These are phyloP conservation scores for Turritis glabra DNA, from an alignment of 345 rosid genomes.

Conservation along the genomic window DNA sequence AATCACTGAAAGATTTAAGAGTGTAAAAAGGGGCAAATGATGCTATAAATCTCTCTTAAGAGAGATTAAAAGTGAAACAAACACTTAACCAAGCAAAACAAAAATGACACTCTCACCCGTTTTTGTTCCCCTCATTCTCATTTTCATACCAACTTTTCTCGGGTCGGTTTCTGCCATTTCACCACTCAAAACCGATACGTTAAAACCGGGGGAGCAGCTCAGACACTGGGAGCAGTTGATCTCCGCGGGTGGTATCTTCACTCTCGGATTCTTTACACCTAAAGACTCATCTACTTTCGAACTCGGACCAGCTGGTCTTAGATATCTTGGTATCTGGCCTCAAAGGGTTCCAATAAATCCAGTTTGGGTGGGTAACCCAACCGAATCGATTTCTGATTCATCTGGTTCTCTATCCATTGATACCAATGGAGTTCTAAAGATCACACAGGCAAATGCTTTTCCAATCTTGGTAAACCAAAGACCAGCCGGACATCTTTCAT, in stretches of 20 bases:
- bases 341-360: conserved; percentile 41
- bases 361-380: conserved; percentile 62
- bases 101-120: conserved; percentile 23
- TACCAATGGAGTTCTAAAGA: conserved; percentile 49
- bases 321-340: conserved; percentile 60
- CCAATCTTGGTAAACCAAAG: conserved; percentile 43
- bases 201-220: conserved; percentile 55
- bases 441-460: conserved; percentile 36
- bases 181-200: conserved; percentile 31
- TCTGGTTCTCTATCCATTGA: conserved; percentile 55
- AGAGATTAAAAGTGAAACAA: not conserved
- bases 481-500: conserved; percentile 3
- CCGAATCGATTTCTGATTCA: conserved; percentile 47
- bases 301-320: conserved; percentile 44
- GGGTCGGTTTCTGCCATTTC: conserved; percentile 3
- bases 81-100: conserved; percentile 14
- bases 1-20: not conserved
- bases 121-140: conserved; percentile 22
- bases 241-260: conserved; percentile 47
- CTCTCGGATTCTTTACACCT: conserved; percentile 65
- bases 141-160: conserved; percentile 14
- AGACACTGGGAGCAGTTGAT: conserved; percentile 61
- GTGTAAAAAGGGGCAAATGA: not conserved
- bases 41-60: conserved; percentile 1
- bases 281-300: conserved; percentile 21